Percentiles rank a stretch among this genome's conserved stretches.
These are phyloP conservation scores for Symmetrospora coprosmae DNA, from an alignment of 768 basidiomycete genomes.

Conservation along the genomic window DNA sequence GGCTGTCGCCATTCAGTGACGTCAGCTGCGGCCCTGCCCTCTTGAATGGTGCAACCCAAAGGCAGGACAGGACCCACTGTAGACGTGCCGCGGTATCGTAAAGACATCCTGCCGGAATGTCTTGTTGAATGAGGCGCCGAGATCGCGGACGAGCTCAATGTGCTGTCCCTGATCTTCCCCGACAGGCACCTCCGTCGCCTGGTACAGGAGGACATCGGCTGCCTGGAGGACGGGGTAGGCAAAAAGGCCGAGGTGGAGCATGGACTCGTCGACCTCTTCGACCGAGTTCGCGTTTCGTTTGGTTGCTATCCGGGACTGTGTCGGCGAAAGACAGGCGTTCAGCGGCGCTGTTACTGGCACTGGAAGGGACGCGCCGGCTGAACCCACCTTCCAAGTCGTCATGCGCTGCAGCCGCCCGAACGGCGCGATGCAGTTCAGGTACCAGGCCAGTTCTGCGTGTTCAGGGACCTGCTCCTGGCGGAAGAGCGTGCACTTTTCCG, in stretches of 20 bases:
- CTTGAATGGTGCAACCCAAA: neutral
- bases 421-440: conserved; percentile 68
- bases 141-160: conserved; percentile 68
- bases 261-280: conserved; percentile 63
- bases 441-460: conserved; percentile 80
- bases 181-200: conserved; percentile 86
- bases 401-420: conserved; percentile 70
- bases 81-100: conserved; percentile 55
- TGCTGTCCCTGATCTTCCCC: conserved; percentile 95
- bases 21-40: neutral
- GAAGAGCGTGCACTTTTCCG: conserved; percentile 57
- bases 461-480: conserved; percentile 76
- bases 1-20: conserved; percentile 44
- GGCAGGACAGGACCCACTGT: conserved; percentile 46
- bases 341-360: too few species aligned
- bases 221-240: conserved; percentile 89
- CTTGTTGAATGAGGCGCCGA: conserved; percentile 69
- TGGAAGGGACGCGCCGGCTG: neutral
- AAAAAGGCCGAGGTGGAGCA: conserved; percentile 70
- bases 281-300: conserved; percentile 60
- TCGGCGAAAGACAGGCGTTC: too few species aligned
- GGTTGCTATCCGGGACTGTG: conserved; percentile 58
- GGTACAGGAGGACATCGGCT: conserved; percentile 76
- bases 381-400: conserved; percentile 86
- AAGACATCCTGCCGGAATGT: conserved; percentile 45